Evolutionary conservation across 768 basidiomycete genomes (phyloP).

Genomic region (Termitomyces sp.): DNA sequence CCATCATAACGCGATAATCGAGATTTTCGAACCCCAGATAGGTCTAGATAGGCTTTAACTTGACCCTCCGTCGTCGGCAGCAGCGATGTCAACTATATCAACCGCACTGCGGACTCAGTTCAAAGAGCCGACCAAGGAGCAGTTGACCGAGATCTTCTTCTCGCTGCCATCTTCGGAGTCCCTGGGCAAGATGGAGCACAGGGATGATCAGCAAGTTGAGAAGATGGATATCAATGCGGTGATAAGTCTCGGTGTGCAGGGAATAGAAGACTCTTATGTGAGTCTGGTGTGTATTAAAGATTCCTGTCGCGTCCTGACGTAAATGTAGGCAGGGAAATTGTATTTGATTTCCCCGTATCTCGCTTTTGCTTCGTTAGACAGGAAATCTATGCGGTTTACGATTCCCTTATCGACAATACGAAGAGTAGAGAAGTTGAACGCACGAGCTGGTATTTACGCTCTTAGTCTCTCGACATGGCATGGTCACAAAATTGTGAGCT

Average conservation of each 20-base stretch:
- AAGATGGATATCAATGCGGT: conserved; percentile 89
- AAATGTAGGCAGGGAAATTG: conserved; percentile 79
- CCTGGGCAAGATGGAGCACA: conserved; percentile 18
- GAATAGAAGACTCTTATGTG: conserved; percentile 91
- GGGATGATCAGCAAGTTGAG: conserved; percentile 38
- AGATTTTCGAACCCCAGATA: background rate
- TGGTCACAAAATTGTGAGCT: conserved; percentile 82
- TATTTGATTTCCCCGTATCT: conserved; percentile 87
- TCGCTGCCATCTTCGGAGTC: conserved; percentile 55
- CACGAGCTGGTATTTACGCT: conserved; percentile 93
- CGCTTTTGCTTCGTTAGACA: conserved; percentile 85
- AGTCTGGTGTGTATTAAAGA: conserved; percentile 27
- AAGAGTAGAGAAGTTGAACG: conserved; percentile 89
- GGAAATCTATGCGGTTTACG: conserved; percentile 87
- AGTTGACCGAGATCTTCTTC: conserved; percentile 81
- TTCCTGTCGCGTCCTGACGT: conserved; percentile 1
- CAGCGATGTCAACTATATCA: conserved; percentile 71
- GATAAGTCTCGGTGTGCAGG: conserved; percentile 69
- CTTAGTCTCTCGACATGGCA: conserved; percentile 93
- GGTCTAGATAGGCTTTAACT: background rate
- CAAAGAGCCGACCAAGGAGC: conserved; percentile 89
- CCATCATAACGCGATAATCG: background rate
- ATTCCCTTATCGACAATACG: conserved; percentile 89
- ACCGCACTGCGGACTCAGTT: conserved; percentile 79
- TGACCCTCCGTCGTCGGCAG: background rate